Conservation (phyloP, 2,329 filamentous ascomycete genomes). For the Verticillium klebahnii region DNA sequence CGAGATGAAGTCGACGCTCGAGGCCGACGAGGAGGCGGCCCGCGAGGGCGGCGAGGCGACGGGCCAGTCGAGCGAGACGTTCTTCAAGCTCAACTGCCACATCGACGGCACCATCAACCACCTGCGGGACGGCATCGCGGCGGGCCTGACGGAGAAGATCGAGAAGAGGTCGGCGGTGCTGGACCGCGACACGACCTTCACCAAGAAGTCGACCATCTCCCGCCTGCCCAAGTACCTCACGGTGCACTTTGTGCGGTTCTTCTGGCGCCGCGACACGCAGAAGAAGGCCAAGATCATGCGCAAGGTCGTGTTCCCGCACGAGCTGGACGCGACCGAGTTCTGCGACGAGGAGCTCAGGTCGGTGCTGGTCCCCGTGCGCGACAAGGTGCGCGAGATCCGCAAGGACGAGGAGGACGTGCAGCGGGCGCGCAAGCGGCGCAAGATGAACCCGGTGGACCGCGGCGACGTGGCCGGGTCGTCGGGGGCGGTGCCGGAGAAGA, state of each 20-base stretch:
- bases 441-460: conserved; percentile 50
- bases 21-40: conserved; percentile 78
- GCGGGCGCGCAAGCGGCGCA: conserved; percentile 86
- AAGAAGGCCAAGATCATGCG: conserved; percentile 99
- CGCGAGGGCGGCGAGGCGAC: conserved; percentile 70
- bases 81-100: conserved; percentile 94
- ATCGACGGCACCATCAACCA: conserved; percentile 87
- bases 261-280: conserved; percentile 91
- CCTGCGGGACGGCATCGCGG: conserved; percentile 79
- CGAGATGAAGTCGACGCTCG: conserved; percentile 70
- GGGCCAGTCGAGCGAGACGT: conserved; percentile 64
- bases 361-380: conserved; percentile 83
- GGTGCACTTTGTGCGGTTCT: conserved; percentile 96
- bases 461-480: conserved; percentile 38
- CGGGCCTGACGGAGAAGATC: conserved; percentile 79
- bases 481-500: conserved; percentile 40
- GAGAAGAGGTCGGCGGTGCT: conserved; percentile 82
- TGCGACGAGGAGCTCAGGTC: conserved; percentile 86
- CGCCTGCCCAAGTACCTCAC: conserved; percentile 92
- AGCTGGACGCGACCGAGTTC: conserved; percentile 90
- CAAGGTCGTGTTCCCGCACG: conserved; percentile 93
- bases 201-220: conserved; percentile 85
- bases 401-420: conserved; percentile 95
- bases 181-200: conserved; percentile 76
- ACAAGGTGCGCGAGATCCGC: conserved; percentile 90